These are phyloP conservation scores for Tolypocladium album DNA, from an alignment of 2,329 filamentous ascomycete species.

Conservation along the genomic window DNA sequence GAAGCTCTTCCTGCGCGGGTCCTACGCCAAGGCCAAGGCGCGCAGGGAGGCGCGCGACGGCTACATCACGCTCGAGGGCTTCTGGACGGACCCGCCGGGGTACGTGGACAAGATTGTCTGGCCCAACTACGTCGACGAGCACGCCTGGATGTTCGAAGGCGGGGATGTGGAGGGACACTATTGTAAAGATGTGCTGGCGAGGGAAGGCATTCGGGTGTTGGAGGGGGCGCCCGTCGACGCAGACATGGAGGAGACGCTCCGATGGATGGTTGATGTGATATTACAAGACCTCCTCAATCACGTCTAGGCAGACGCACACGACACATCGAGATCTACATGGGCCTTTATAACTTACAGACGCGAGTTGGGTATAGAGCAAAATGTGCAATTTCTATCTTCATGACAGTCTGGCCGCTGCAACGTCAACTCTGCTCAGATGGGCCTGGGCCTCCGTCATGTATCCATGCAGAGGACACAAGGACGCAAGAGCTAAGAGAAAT, in stretches of 20 bases:
- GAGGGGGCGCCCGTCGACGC: constrained; percentile 34
- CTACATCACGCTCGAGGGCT: constrained; percentile 77
- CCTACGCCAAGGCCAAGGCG: constrained; percentile 50
- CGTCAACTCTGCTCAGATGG: not conserved
- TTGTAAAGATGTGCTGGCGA: constrained; percentile 31
- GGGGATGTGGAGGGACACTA: constrained; percentile 54
- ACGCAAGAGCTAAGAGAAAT: not conserved
- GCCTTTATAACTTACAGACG: not conserved
- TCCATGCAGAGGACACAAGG: not conserved
- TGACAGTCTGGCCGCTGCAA: too few species aligned
- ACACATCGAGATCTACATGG: constrained; percentile 2
- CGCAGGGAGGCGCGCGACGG: constrained; percentile 59
- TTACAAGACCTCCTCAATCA: constrained; percentile 33
- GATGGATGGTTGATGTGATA: constrained; percentile 58
- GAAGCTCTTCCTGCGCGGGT: constrained; percentile 66
- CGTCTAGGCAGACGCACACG: constrained; percentile 1
- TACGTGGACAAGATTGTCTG: constrained; percentile 94
- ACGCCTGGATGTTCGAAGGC: constrained; percentile 66
- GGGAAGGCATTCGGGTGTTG: constrained; percentile 38
- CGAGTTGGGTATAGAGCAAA: not conserved
- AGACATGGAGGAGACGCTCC: constrained; percentile 50
- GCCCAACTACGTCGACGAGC: constrained; percentile 82
- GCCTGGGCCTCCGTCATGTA: not conserved
- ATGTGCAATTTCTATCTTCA: not conserved
- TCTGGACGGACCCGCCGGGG: constrained; percentile 89